Conservation (phyloP, 2,329 filamentous ascomycete species). For the Aspergillus hiratsukae region DNA sequence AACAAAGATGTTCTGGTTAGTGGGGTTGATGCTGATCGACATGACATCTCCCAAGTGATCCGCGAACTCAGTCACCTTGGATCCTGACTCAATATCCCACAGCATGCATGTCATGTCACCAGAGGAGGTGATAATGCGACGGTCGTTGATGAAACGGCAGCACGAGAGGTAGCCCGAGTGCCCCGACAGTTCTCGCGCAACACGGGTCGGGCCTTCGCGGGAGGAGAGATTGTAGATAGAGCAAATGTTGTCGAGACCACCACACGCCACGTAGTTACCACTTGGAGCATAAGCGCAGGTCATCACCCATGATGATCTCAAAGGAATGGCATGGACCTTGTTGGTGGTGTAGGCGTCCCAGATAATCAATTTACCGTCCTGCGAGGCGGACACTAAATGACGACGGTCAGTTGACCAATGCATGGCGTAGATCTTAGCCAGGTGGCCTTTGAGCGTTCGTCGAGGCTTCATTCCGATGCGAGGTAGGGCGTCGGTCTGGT, state of each 20-base stretch:
- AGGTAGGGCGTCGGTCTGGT: constrained; percentile 86
- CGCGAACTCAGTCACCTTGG: constrained; percentile 95
- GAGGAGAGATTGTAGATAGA: constrained; percentile 99
- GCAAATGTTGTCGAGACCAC: constrained; percentile 98
- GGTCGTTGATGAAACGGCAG: constrained; percentile 98
- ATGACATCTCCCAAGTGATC: constrained; percentile 98
- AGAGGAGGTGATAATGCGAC: constrained; percentile 94
- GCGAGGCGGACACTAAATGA: constrained; percentile 94
- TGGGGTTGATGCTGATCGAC: constrained; percentile 99
- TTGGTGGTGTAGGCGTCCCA: constrained; percentile 99
- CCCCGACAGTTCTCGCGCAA: constrained; percentile 90
- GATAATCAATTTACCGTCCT: constrained; percentile 99
- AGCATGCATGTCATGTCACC: constrained; percentile 99
- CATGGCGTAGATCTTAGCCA: constrained; percentile 99
- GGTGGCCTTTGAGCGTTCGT: constrained; percentile 92
- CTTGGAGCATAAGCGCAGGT: constrained; percentile 98
- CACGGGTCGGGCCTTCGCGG: constrained; percentile 92
- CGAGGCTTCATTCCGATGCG: constrained; percentile 97
- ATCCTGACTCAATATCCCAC: constrained; percentile 98
- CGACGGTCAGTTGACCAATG: constrained; percentile 98
- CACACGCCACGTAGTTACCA: constrained; percentile 96
- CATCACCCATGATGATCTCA: constrained; percentile 99
- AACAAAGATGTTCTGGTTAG: constrained; percentile 98
- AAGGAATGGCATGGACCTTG: constrained; percentile 97
- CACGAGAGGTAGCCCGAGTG: constrained; percentile 97